phyloP scores from a whole-genome alignment of 495 filamentous ascomycete genomes.

The Friedmanniomyces simplex region DNA sequence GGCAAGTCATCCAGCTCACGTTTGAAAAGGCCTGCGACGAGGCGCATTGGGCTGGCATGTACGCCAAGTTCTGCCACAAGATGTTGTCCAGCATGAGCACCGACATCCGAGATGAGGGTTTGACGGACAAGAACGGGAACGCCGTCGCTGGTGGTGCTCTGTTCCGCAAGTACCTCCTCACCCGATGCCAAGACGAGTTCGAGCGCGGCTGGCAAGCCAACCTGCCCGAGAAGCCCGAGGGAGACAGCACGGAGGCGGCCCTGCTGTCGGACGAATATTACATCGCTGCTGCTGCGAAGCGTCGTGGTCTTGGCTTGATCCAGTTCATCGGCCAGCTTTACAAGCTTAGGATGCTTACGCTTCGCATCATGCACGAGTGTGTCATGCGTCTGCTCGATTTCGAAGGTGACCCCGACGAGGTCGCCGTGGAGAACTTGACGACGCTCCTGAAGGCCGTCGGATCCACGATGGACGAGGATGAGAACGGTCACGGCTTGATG shows the following conservation, averaged over 20 bases:
- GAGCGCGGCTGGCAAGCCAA: conserved; percentile 96
- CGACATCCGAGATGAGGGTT: conserved; percentile 90
- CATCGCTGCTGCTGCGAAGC: conserved; percentile 86
- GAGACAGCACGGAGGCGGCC: conserved; percentile 56
- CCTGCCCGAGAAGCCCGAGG: conserved; percentile 71
- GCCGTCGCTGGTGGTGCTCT: conserved; percentile 84
- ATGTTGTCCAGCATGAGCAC: conserved; percentile 95
- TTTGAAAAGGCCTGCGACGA: conserved; percentile 99
- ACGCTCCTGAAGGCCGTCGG: conserved; percentile 90
- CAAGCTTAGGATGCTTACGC: conserved; percentile 96
- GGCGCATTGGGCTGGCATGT: conserved; percentile 98
- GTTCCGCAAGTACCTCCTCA: conserved; percentile 97
- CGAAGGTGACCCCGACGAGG: conserved; percentile 84
- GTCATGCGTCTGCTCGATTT: conserved; percentile 94
- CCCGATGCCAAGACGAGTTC: conserved; percentile 97
- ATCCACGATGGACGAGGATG: conserved; percentile 70
- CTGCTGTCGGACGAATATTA: conserved; percentile 98
- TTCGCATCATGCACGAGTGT: conserved; percentile 99
- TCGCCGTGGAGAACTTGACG: conserved; percentile 87
- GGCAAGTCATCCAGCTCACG: conserved; percentile 95
- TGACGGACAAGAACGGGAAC: conserved; percentile 72
- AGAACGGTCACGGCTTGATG: conserved; percentile 63
- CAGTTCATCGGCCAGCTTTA: conserved; percentile 99
- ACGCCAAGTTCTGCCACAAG: conserved; percentile 94
- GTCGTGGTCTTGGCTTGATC: conserved; percentile 91